These are phyloP conservation scores for Podaxis mareebaensis DNA, from an alignment of 768 basidiomycete species.

Conservation along the genomic window DNA sequence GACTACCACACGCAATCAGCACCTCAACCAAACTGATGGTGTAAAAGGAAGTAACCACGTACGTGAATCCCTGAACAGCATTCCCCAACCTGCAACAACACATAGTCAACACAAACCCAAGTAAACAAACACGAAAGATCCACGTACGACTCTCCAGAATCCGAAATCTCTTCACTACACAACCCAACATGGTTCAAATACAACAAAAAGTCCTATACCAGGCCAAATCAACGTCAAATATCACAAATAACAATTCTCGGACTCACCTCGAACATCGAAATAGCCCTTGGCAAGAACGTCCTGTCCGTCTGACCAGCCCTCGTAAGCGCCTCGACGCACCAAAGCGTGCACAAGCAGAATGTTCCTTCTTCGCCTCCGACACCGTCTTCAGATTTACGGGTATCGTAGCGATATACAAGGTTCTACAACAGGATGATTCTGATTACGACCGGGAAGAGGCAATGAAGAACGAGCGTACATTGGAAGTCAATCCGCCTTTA, in stretches of 20 bases:
- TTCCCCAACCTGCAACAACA: slow-evolving; percentile 64
- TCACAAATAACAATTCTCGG: neutral
- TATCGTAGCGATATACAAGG: slow-evolving; percentile 89
- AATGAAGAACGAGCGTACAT: slow-evolving; percentile 43
- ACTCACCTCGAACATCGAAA: slow-evolving; percentile 87
- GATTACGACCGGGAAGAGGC: neutral
- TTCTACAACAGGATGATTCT: slow-evolving; percentile 45
- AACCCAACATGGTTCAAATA: slow-evolving; percentile 88
- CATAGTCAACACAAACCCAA: slow-evolving; percentile 2
- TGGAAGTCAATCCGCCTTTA: slow-evolving; percentile 88
- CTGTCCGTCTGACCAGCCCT: slow-evolving; percentile 82
- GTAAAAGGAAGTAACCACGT: slow-evolving; percentile 29
- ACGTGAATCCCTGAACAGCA: slow-evolving; percentile 91
- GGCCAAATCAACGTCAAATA: neutral
- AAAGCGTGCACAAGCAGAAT: slow-evolving; percentile 86
- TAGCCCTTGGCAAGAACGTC: slow-evolving; percentile 62
- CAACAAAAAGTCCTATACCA: slow-evolving; percentile 64
- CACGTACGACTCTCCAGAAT: slow-evolving; percentile 78
- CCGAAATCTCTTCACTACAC: slow-evolving; percentile 84
- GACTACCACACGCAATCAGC: slow-evolving; percentile 39
- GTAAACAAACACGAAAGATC: neutral
- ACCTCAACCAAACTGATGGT: neutral
- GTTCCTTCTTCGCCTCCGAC: slow-evolving; percentile 97
- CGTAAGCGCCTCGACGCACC: slow-evolving; percentile 88
- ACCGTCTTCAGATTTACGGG: slow-evolving; percentile 82